Base-by-base conservation (phyloP, 139 green algal genomes). In the Zygnema cylindricum region DNA sequence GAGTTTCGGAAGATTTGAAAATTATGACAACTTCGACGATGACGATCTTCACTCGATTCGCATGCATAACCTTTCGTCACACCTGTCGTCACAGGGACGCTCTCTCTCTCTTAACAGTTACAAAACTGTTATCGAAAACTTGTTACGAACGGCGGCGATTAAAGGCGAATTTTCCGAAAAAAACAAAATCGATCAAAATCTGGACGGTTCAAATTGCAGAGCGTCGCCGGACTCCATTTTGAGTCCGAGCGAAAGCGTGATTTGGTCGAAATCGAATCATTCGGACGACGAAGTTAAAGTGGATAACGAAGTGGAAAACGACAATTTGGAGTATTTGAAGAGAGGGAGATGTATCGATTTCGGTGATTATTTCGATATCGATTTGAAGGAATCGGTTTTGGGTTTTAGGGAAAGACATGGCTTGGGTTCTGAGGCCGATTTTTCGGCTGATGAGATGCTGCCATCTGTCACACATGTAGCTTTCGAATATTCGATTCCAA, bases 401-500 rank as follows among this genome's bases (percentile, higher is more conserved):
- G n/a, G n/a, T n/a, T n/a, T n/a, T n/a, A n/a, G n/a, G n/a, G n/a
- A n/a, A n/a, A n/a, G n/a, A n/a, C n/a, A n/a, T n/a, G n/a, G n/a
- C n/a, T n/a, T n/a, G n/a, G n/a, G n/a, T n/a, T n/a, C n/a, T n/a
- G n/a, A n/a, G n/a, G n/a, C n/a, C n/a, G n/a, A n/a, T n/a, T n/a
- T n/a, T n/a, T n/a, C n/a, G n/a, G 49, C 7, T 63, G 49, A 63
- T 16, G 49, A 16, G 7, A 63, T 63, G 49, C 49, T 63, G 49
- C 71, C 71, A 11, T 79, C 71, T 41, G 16, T 79, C 3, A 16
- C 21, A 43, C 71, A 79, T 16, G 71, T 79, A 43, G 71, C 71
- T n/a, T 16, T 79, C 38, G 71, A 79, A 16, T 79, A 79, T 16
- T 41, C 36, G 3, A 79, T 79, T 54, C 71, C 71, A 25, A 40